Conservation (phyloP, 148 eudicot genomes). For the Selenicereus undatus region DNA sequence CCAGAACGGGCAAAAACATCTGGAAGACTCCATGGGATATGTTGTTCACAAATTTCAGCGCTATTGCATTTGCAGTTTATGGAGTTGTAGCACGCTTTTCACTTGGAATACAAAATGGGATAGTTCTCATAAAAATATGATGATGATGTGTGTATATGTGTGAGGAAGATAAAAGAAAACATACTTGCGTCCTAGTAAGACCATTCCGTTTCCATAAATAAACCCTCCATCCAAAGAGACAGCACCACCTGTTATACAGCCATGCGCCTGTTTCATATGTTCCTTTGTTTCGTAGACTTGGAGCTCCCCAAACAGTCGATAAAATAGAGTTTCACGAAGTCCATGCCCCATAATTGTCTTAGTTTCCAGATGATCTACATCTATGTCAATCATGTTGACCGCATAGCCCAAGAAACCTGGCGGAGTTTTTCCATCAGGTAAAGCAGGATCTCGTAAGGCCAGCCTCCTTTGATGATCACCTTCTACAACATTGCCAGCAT, state of each 20-base stretch:
- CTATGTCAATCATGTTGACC: constrained; percentile 50
- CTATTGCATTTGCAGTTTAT: too few species aligned
- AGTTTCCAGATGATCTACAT: constrained; percentile 22
- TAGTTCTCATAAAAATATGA: too few species aligned
- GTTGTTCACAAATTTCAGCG: background rate
- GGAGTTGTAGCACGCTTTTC: too few species aligned
- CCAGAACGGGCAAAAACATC: background rate
- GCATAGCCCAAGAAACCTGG: constrained; percentile 64
- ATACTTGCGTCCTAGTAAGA: constrained; percentile 45
- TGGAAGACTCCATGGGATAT: too few species aligned
- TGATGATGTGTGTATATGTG: background rate
- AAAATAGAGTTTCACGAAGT: constrained; percentile 68
- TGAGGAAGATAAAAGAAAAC: constrained; percentile 5
- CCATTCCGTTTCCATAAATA: constrained; percentile 45
- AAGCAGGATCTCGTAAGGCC: constrained; percentile 35
- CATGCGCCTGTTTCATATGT: constrained; percentile 40
- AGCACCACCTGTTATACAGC: constrained; percentile 47
- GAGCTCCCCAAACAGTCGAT: constrained; percentile 59
- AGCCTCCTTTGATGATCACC: constrained; percentile 41
- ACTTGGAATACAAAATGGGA: too few species aligned
- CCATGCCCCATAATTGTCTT: constrained; percentile 39
- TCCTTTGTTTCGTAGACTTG: constrained; percentile 59
- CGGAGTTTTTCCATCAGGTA: constrained; percentile 42
- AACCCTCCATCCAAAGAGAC: constrained; percentile 73
- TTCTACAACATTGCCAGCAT: constrained; percentile 14